Percentiles rank a stretch among this genome's conserved stretches.
Evolutionary conservation across 78 protist species (phyloP).

Genomic region (Planoprotostelium fungivorum): DNA sequence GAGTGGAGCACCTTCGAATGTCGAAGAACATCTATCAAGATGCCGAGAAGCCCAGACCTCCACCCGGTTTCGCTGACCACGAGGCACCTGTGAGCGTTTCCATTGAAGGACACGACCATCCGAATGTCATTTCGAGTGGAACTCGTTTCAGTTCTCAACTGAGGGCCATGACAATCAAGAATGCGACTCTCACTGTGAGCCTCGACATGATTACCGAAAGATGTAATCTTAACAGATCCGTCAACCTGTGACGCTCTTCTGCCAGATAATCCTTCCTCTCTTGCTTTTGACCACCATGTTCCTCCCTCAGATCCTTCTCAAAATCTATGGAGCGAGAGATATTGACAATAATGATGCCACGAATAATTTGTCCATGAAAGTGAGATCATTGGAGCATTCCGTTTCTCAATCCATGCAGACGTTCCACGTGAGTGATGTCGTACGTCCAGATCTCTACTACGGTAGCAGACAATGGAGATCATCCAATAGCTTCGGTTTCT

Average conservation of each 20-base stretch:
- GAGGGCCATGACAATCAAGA: not conserved
- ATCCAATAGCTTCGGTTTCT: no score
- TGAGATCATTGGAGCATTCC: no score
- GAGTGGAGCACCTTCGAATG: not conserved
- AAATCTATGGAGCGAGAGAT: not conserved
- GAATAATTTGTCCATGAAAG: not conserved
- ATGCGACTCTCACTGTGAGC: not conserved
- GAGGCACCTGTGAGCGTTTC: not conserved
- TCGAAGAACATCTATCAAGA: not conserved
- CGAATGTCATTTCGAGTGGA: no score
- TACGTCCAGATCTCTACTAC: not conserved
- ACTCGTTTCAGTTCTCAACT: not conserved
- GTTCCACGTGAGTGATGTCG: no score
- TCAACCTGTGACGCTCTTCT: not conserved
- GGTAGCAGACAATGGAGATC: not conserved
- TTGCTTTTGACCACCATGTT: not conserved
- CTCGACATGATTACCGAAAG: not conserved
- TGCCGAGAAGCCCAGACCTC: not conserved
- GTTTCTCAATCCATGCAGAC: no score
- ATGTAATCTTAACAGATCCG: not conserved
- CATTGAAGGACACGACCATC: not conserved
- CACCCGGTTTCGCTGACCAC: not conserved
- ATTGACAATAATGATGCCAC: not conserved
- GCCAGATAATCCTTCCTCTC: not conserved
- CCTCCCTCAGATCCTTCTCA: not conserved